A percentile compares a stretch with the other conserved stretches of the same genome.
Evolutionary conservation across 2,329 filamentous ascomycete genomes (phyloP).

Genomic region (Coniochaeta hoffmannii): DNA sequence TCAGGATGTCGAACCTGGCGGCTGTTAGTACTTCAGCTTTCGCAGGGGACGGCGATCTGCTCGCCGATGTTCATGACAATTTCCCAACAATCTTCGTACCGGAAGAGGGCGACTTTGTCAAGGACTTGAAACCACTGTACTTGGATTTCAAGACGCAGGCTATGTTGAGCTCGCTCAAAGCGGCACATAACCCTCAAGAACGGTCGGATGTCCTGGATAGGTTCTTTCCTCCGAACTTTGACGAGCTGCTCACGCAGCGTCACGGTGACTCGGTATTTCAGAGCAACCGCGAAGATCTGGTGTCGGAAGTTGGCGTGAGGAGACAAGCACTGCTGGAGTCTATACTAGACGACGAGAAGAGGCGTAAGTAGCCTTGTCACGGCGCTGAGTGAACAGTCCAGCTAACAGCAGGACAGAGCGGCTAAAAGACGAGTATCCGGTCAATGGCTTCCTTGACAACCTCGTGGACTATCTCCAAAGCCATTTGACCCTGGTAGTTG

Average conservation of each 20-base stretch:
- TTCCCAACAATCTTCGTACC: conserved; percentile 36
- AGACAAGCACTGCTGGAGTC: conserved; percentile 41
- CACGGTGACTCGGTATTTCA: conserved; percentile 33
- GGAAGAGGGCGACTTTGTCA: conserved; percentile 29
- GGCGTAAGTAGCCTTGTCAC: conserved; percentile 13
- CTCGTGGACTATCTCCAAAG: conserved; percentile 23
- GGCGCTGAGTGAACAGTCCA: neutral
- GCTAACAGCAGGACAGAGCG: conserved; percentile 17
- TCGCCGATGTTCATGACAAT: conserved; percentile 34
- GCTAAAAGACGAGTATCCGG: conserved; percentile 30
- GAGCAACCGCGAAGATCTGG: conserved; percentile 17
- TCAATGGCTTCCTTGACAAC: conserved; percentile 26
- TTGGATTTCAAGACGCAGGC: conserved; percentile 39
- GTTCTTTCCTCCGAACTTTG: conserved; percentile 48
- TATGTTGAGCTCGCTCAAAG: conserved; percentile 46
- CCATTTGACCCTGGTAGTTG: conserved; percentile 22
- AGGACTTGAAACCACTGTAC: conserved; percentile 34
- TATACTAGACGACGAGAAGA: conserved; percentile 40
- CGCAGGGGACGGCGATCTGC: conserved; percentile 27
- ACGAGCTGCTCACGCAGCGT: conserved; percentile 34
- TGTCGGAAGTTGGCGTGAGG: conserved; percentile 33
- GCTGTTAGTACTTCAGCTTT: conserved; percentile 34
- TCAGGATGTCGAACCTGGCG: conserved; percentile 42
- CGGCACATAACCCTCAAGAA: conserved; percentile 34
- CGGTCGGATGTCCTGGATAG: conserved; percentile 42